Evolutionary conservation across 495 filamentous ascomycete species (phyloP).

Genomic region (Xylaria palmicola): DNA sequence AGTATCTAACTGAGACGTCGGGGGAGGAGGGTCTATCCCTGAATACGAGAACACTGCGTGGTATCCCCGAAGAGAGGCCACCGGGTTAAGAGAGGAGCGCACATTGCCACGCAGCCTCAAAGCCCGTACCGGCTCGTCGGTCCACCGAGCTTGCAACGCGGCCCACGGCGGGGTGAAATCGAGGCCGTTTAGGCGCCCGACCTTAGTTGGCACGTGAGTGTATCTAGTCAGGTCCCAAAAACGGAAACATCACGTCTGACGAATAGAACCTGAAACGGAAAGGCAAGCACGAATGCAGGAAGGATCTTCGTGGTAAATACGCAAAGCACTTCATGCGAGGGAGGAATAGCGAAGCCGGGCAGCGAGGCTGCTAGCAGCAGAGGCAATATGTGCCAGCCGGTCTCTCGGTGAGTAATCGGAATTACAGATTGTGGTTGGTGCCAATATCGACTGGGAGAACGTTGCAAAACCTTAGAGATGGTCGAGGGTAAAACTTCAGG

Average conservation of each 20-base stretch:
- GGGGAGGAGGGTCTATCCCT: slow-evolving; percentile 4
- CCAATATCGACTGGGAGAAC: too few species aligned
- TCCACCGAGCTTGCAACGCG: not conserved
- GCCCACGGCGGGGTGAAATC: not conserved
- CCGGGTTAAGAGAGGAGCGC: not conserved
- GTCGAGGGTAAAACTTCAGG: too few species aligned
- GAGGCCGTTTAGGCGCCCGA: slow-evolving; percentile 1
- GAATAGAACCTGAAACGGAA: slow-evolving; percentile 2
- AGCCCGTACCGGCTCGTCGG: not conserved
- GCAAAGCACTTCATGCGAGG: not conserved
- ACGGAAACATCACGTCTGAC: not conserved
- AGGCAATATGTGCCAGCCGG: too few species aligned
- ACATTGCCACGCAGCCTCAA: slow-evolving; percentile 5
- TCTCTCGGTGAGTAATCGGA: too few species aligned
- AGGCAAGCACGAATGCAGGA: slow-evolving; percentile 13
- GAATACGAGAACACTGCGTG: slow-evolving; percentile 4
- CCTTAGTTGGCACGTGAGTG: not conserved
- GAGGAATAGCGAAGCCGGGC: not conserved
- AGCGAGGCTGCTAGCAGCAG: not conserved
- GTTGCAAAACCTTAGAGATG: too few species aligned
- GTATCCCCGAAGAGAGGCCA: slow-evolving; percentile 6
- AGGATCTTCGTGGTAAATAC: slow-evolving; percentile 1
- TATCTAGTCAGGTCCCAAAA: not conserved
- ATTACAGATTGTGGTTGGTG: too few species aligned
- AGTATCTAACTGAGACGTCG: not conserved